Percentiles rank a stretch among this genome's conserved stretches.
phyloP scores from a whole-genome alignment of 306 rosid genomes.

The Glycine soja region DNA sequence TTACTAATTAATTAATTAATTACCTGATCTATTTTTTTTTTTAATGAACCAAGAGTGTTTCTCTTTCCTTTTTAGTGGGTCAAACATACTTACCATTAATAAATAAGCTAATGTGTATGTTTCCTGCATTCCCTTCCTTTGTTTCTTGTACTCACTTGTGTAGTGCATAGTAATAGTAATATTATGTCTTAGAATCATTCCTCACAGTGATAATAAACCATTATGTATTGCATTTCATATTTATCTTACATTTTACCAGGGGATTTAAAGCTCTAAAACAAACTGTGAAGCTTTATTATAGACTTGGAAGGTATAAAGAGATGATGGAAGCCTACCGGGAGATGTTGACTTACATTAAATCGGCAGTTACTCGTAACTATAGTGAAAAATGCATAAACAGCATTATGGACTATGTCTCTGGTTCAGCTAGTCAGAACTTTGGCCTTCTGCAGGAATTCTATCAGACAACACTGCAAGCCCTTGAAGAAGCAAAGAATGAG shows the following conservation, averaged over 20 bases:
- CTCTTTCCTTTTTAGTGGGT: slow-evolving; percentile 37
- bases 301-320: slow-evolving; percentile 86
- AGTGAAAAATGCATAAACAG: slow-evolving; percentile 99
- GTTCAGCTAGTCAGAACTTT: slow-evolving; percentile 95
- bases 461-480: slow-evolving; percentile 92
- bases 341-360: slow-evolving; percentile 98
- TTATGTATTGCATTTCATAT: slow-evolving; percentile 14
- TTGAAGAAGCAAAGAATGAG: slow-evolving; percentile 99
- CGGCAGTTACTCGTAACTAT: slow-evolving; percentile 92
- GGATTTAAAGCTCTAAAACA: slow-evolving; percentile 97
- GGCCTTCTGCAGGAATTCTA: slow-evolving; percentile 94
- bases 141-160: slow-evolving; percentile 20
- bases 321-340: slow-evolving; percentile 98
- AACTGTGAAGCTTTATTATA: slow-evolving; percentile 95
- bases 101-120: slow-evolving; percentile 24
- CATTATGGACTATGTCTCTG: slow-evolving; percentile 97
- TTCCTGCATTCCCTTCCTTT: slow-evolving; percentile 16
- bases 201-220: slow-evolving; percentile 10
- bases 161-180: neutral
- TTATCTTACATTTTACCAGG: slow-evolving; percentile 58
- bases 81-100: slow-evolving; percentile 26
- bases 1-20: slow-evolving; percentile 23
- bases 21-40: slow-evolving; percentile 22
- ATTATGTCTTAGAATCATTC: slow-evolving; percentile 29
- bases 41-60: neutral